Percentiles rank a stretch among this genome's conserved stretches.
These are phyloP conservation scores for Lachnellula willkommii DNA, from an alignment of 2,329 filamentous ascomycete genomes.

Conservation along the genomic window DNA sequence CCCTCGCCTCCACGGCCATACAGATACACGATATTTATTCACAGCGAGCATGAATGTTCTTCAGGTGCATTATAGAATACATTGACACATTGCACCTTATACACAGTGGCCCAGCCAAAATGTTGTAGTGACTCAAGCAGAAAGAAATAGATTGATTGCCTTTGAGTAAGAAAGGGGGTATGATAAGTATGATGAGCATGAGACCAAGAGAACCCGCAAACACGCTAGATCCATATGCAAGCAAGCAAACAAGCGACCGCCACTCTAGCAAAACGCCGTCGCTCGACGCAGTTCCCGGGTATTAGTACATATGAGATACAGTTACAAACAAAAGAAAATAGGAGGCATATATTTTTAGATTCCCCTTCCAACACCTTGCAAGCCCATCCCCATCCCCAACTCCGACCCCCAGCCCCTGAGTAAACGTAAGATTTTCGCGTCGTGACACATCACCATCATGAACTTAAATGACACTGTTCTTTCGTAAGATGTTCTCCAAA, in stretches of 20 bases:
- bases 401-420: background rate
- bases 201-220: background rate
- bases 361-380: background rate
- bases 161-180: background rate
- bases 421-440: too few species aligned
- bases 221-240: too few species aligned
- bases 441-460: background rate
- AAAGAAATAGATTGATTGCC: background rate
- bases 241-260: background rate
- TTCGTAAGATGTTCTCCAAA: constrained; percentile 47
- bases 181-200: background rate
- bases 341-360: background rate
- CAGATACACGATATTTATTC: too few species aligned
- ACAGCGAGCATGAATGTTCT: too few species aligned
- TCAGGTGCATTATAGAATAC: too few species aligned
- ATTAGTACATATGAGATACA: background rate
- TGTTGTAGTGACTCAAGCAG: background rate
- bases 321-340: background rate
- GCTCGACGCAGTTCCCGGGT: background rate
- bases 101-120: background rate
- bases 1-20: too few species aligned
- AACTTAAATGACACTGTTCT: constrained; percentile 39
- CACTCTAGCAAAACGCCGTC: background rate
- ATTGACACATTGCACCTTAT: background rate
- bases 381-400: background rate